phyloP scores from a whole-genome alignment of 257 asterid species.

The Leptodermis oblonga region DNA sequence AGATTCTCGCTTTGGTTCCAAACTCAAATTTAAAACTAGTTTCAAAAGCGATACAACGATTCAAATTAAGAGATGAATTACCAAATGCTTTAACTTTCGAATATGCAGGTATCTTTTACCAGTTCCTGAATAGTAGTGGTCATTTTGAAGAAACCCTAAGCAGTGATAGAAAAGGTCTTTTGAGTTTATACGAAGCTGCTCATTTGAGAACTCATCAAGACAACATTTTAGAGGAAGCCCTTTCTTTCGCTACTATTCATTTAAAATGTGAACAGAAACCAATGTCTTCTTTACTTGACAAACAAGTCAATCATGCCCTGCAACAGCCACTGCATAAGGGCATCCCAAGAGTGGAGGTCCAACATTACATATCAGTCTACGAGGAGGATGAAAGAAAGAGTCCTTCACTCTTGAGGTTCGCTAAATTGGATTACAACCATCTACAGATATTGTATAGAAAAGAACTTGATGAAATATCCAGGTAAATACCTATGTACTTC shows the following conservation, averaged over 20 bases:
- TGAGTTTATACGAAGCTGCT: slow-evolving; percentile 34
- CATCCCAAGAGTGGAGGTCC: too few species aligned
- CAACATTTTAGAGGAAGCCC: slow-evolving; percentile 30
- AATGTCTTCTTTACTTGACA: slow-evolving; percentile 15
- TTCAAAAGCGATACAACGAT: too few species aligned
- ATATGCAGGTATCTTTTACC: neutral
- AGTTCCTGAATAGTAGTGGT: slow-evolving; percentile 14
- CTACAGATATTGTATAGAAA: too few species aligned
- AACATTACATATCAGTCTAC: too few species aligned
- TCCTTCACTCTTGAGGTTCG: too few species aligned
- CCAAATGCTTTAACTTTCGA: too few species aligned
- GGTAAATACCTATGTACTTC: too few species aligned
- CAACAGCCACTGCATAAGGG: neutral
- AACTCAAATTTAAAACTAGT: too few species aligned
- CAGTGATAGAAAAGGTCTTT: slow-evolving; percentile 1
- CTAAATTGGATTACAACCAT: too few species aligned
- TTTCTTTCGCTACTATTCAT: slow-evolving; percentile 12
- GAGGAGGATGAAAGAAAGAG: too few species aligned
- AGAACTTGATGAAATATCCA: too few species aligned
- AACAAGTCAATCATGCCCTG: slow-evolving; percentile 16
- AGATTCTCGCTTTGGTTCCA: neutral
- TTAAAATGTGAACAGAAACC: slow-evolving; percentile 20
- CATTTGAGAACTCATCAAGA: slow-evolving; percentile 33
- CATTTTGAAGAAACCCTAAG: slow-evolving; percentile 2
- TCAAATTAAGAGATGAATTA: neutral